Percentiles rank a stretch among this genome's conserved stretches.
These are phyloP conservation scores for Fraxinus nigra DNA, from an alignment of 305 asterid species.

Conservation along the genomic window DNA sequence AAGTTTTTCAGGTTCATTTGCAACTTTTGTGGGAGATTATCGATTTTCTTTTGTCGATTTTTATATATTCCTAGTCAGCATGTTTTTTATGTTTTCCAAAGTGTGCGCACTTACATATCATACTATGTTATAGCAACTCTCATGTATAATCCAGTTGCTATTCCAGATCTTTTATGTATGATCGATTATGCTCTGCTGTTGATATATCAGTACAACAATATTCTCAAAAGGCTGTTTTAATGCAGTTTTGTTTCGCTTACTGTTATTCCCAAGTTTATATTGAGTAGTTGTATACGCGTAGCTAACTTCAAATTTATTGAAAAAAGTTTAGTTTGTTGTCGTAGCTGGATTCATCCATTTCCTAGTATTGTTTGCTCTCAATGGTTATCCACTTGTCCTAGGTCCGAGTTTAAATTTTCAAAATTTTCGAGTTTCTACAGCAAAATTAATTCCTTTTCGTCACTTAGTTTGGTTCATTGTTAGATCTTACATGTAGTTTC, in stretches of 20 bases:
- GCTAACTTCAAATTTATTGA: neutral
- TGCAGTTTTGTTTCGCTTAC: neutral
- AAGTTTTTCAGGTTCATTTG: conserved; percentile 18
- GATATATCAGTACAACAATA: neutral
- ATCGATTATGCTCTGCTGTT: neutral
- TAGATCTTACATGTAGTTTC: neutral
- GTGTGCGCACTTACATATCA: conserved; percentile 12
- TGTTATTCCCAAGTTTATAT: neutral
- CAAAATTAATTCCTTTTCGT: neutral
- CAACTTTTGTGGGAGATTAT: conserved; percentile 13
- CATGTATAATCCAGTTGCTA: conserved; percentile 14
- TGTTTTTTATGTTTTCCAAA: conserved; percentile 2
- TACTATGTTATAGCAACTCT: conserved; percentile 16
- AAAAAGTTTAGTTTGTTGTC: neutral
- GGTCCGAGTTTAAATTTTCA: neutral
- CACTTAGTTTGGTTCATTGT: neutral
- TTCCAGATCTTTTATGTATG: neutral
- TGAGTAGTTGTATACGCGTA: neutral
- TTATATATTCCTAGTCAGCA: neutral
- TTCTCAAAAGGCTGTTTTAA: neutral
- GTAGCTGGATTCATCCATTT: neutral
- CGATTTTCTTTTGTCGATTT: neutral
- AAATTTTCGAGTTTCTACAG: neutral
- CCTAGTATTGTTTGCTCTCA: neutral
- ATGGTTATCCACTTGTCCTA: neutral